Evolutionary conservation across 805 yeast species (phyloP).

Genomic region (Hyphopichia homilentoma): DNA sequence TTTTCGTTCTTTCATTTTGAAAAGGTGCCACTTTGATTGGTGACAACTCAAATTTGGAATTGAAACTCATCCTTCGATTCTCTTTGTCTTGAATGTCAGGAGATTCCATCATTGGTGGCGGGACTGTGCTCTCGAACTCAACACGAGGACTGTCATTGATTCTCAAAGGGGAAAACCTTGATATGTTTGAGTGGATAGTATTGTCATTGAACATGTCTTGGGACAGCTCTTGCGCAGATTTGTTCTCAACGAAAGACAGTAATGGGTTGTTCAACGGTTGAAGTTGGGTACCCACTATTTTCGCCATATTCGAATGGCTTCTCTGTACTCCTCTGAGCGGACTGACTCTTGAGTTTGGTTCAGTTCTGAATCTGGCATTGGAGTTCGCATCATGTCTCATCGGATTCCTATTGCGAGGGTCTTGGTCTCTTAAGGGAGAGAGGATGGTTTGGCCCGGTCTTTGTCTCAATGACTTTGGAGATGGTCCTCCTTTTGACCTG

Average conservation of each 20-base stretch:
- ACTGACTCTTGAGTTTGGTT: constrained; percentile 1
- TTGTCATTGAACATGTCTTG: constrained; percentile 1
- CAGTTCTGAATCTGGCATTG: constrained; percentile 1
- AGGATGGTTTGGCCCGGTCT: not conserved
- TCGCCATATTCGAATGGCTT: constrained; percentile 4
- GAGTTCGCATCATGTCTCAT: not conserved
- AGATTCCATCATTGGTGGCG: not conserved
- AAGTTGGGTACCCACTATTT: constrained; percentile 7
- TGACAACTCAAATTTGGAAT: constrained; percentile 7
- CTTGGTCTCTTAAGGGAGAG: not conserved
- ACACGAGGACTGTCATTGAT: constrained; percentile 5
- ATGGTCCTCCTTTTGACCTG: not conserved
- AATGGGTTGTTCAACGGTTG: constrained; percentile 17
- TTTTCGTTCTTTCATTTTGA: not conserved
- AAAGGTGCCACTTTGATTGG: constrained; percentile 6
- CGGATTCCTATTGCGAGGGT: not conserved
- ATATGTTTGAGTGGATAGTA: constrained; percentile 5
- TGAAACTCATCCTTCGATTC: not conserved
- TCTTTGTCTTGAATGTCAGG: constrained; percentile 1
- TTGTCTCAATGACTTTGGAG: not conserved
- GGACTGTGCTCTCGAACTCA: not conserved
- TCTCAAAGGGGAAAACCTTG: constrained; percentile 11
- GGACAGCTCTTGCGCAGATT: not conserved
- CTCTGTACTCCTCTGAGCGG: constrained; percentile 1
- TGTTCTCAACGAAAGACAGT: constrained; percentile 2